phyloP scores from a whole-genome alignment of 345 rosid genomes.

The Populus alba region DNA sequence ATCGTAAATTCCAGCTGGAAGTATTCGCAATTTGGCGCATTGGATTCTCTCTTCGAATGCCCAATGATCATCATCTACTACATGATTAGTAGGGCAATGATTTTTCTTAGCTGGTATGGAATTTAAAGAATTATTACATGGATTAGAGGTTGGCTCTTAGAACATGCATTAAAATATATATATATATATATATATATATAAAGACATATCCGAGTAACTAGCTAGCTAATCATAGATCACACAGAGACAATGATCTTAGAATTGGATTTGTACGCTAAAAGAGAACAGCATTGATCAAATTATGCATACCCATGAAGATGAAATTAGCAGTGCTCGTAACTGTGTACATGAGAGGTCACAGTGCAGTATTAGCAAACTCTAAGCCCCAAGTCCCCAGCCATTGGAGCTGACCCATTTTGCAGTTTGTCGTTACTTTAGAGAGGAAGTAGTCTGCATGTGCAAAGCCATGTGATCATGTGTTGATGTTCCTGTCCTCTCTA shows the following conservation, averaged over 20 bases:
- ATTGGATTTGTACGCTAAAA: slow-evolving; percentile 12
- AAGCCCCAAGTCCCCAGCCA: neutral
- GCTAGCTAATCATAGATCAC: slow-evolving; percentile 10
- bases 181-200: neutral
- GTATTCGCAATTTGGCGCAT: slow-evolving; percentile 15
- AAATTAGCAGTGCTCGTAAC: neutral
- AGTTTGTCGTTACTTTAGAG: slow-evolving; percentile 14
- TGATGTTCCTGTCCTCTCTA: slow-evolving; percentile 25
- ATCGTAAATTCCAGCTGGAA: slow-evolving; percentile 35
- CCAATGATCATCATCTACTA: neutral
- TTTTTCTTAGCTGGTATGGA: slow-evolving; percentile 20
- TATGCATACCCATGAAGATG: neutral
- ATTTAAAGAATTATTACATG: neutral
- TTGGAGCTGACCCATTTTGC: neutral
- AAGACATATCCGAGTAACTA: slow-evolving; percentile 3
- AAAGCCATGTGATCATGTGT: slow-evolving; percentile 55
- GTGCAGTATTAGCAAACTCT: neutral
- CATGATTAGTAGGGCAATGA: neutral
- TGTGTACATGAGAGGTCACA: neutral
- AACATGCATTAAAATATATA: neutral
- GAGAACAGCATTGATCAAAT: neutral
- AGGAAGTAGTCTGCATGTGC: slow-evolving; percentile 38
- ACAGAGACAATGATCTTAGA: slow-evolving; percentile 15
- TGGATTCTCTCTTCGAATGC: slow-evolving; percentile 35
- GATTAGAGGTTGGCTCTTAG: neutral